A percentile compares a stretch with the other conserved stretches of the same genome.
These are phyloP conservation scores for Hypoxylon crocopeplum DNA, from an alignment of 495 filamentous ascomycete species.

Conservation along the genomic window DNA sequence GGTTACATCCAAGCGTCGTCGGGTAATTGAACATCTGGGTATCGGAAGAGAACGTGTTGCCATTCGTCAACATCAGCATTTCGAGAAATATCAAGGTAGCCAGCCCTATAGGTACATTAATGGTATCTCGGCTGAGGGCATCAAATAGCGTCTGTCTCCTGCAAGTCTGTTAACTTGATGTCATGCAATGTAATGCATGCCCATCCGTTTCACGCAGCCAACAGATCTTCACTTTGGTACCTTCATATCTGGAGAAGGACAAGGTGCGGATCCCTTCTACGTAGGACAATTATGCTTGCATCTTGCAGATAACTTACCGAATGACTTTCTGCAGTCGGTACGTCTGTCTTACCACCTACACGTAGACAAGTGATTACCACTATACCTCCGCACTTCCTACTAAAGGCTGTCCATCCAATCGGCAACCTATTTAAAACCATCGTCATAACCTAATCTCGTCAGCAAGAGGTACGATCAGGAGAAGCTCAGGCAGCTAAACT, in stretches of 20 bases:
- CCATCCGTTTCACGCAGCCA: slow-evolving; percentile 1
- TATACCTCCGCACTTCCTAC: neutral
- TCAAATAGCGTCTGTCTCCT: slow-evolving; percentile 4
- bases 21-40: slow-evolving; percentile 9
- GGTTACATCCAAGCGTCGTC: slow-evolving; percentile 7
- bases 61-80: slow-evolving; percentile 9
- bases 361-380: neutral
- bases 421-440: slow-evolving; percentile 4
- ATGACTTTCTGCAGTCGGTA: too few species aligned
- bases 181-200: slow-evolving; percentile 28
- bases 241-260: neutral
- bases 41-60: slow-evolving; percentile 12
- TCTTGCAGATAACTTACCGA: too few species aligned
- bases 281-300: too few species aligned
- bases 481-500: neutral
- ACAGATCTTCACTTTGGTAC: slow-evolving; percentile 2
- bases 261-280: neutral
- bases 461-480: slow-evolving; percentile 19
- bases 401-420: slow-evolving; percentile 5
- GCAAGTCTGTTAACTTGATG: slow-evolving; percentile 6
- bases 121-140: slow-evolving; percentile 12
- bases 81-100: neutral
- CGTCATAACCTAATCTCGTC: slow-evolving; percentile 34
- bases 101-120: slow-evolving; percentile 17
- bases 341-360: too few species aligned